A percentile compares a stretch with the other conserved stretches of the same genome.
phyloP scores from a whole-genome alignment of 108 stramenopile genomes.

The Stephanodiscus minutulus region DNA sequence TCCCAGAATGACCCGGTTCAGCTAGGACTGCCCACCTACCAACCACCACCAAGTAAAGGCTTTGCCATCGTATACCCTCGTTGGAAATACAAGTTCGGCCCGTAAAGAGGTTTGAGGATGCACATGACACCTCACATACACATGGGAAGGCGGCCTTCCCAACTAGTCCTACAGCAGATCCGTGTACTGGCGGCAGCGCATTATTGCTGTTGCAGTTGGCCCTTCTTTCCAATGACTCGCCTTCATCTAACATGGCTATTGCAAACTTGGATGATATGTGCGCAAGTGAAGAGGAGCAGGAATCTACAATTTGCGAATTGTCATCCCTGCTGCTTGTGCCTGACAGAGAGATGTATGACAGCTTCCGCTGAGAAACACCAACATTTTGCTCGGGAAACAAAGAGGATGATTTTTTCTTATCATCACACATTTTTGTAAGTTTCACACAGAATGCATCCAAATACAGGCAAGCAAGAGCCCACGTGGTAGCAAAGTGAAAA shows the following conservation, averaged over 20 bases:
- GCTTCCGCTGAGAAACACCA: not conserved
- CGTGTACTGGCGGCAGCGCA: conserved; percentile 35
- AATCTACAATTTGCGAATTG: not conserved
- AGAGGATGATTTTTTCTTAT: not conserved
- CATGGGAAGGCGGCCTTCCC: conserved; percentile 78
- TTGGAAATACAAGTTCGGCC: conserved; percentile 70
- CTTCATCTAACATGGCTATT: conserved; percentile 42
- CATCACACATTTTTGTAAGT: conserved; percentile 28
- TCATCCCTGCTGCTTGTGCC: conserved; percentile 2
- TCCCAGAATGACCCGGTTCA: conserved; percentile 55
- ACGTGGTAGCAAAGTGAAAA: conserved; percentile 46
- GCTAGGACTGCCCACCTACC: conserved; percentile 69
- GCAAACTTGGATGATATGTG: conserved; percentile 47
- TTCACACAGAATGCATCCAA: conserved; percentile 47
- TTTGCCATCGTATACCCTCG: conserved; percentile 86
- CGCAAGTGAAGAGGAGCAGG: conserved; percentile 11
- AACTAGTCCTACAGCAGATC: conserved; percentile 63
- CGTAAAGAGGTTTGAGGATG: conserved; percentile 58
- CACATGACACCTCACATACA: conserved; percentile 76
- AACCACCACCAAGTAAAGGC: conserved; percentile 79
- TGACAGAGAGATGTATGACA: conserved; percentile 18
- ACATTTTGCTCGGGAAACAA: conserved; percentile 10
- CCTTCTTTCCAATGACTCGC: conserved; percentile 21
- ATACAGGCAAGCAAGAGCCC: conserved; percentile 42
- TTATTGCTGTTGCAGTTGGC: not conserved